Base-by-base conservation (phyloP, 257 asterid genomes). In the Nicotiana knightiana region DNA sequence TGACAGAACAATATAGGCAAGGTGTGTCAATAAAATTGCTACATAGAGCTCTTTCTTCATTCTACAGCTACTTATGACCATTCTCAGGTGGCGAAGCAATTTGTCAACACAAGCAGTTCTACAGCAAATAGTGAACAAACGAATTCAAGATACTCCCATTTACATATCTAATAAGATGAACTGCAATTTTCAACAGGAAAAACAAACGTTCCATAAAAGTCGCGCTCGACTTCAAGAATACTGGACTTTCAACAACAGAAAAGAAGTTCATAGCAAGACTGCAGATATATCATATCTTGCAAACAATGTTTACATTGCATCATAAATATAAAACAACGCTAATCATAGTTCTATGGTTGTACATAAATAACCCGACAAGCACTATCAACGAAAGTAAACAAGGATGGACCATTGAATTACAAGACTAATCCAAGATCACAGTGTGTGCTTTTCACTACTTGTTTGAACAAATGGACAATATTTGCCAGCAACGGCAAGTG, bases 401-500 rank as follows among this genome's bases (percentile, higher is more conserved):
- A 55, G 78, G 21, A 73, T 3, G 5, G 79, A 75, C 43, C 3
- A 62, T 16, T 53, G 63, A 61, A 77, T 51, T 33, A 53, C n/a
- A 54, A 59, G 46, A 37, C 76, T 71, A 70, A 24, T 15, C 76
- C 65, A 8, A 62, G 39, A 65, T 55, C 32, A n/a, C 21, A 26
- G 16, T n/a, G 10, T 32, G 68, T 65, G 32, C 67, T 4, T 51
- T 63, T 7, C 51, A 70, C 51, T 28, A n/a, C 2, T 16, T 58
- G 48, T 67, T 32, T 33, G 67, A 67, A 53, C 0, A 66, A 57
- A 33, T 48, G 68, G 63, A 63, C 61, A 62, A 33, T 62, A 26
- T 35, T 82, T 81, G 63, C 68, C 33, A 80, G 81, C 61, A 7
- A 53, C 8, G 61, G 67, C 80, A 82, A 53, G 92, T 53, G 16